These are phyloP conservation scores for Mallotus japonicus DNA, from an alignment of 441 rosid species.

Conservation along the genomic window DNA sequence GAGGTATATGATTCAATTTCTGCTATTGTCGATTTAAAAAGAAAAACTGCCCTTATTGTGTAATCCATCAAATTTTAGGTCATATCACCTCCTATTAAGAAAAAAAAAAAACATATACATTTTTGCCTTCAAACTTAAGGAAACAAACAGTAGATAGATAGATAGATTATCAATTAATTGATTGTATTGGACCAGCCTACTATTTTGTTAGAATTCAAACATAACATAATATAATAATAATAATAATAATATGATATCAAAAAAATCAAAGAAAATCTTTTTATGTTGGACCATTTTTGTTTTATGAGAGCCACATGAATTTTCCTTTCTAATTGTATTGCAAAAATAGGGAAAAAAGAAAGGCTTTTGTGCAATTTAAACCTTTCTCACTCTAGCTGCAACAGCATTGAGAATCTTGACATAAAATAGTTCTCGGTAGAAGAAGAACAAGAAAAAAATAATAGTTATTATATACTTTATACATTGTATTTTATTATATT, in stretches of 20 bases:
- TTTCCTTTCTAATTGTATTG: not conserved
- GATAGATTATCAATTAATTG: not conserved
- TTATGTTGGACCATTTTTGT: not conserved
- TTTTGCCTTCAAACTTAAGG: not conserved
- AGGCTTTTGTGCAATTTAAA: not conserved
- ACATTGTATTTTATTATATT: too few relatives aligned
- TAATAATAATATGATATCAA: too few relatives aligned
- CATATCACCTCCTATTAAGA: too few relatives aligned
- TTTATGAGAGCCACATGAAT: constrained; percentile 1
- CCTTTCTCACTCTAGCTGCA: too few relatives aligned
- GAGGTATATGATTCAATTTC: too few relatives aligned
- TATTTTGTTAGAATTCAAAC: not conserved
- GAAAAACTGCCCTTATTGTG: too few relatives aligned
- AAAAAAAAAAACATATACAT: too few relatives aligned
- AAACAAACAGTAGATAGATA: not conserved
- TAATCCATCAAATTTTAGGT: too few relatives aligned
- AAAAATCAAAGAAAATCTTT: constrained; percentile 1
- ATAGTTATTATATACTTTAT: too few relatives aligned
- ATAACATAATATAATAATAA: not conserved
- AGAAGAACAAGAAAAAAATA: not conserved
- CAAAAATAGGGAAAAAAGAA: not conserved
- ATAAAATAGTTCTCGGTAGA: not conserved
- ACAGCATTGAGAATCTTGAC: too few relatives aligned
- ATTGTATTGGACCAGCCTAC: not conserved
- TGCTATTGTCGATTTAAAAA: too few relatives aligned